Evolutionary conservation across 2,329 filamentous ascomycete species (phyloP).

Genomic region (Celoporthe dispersa): DNA sequence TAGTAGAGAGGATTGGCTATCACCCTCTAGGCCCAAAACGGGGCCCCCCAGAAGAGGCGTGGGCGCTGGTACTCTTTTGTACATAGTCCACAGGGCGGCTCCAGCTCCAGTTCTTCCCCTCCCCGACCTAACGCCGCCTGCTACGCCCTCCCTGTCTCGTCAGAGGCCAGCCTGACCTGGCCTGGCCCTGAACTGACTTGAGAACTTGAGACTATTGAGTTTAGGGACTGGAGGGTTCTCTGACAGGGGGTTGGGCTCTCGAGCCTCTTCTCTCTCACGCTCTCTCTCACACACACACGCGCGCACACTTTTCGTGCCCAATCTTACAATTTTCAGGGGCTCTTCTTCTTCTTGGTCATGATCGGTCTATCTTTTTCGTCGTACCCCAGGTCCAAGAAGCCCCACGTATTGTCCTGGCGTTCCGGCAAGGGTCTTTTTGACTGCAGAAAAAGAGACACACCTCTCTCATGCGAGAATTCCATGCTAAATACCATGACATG

Average conservation of each 20-base stretch:
- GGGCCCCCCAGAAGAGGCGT: background rate
- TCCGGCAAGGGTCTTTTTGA: constrained; percentile 1
- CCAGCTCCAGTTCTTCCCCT: background rate
- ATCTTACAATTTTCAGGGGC: background rate
- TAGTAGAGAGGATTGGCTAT: background rate
- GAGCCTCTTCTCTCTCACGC: background rate
- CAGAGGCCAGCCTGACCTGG: background rate
- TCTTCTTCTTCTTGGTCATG: background rate
- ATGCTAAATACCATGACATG: background rate
- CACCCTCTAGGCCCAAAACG: background rate
- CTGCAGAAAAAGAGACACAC: background rate
- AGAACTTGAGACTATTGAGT: background rate
- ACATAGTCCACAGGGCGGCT: background rate
- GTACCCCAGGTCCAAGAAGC: background rate
- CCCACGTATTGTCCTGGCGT: background rate
- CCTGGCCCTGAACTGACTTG: background rate
- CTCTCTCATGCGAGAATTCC: background rate
- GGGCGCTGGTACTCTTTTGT: constrained; percentile 8
- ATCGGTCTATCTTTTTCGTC: background rate
- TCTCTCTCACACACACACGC: background rate
- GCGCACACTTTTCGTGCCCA: background rate
- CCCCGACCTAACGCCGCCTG: background rate
- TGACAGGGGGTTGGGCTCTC: background rate
- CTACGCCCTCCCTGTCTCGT: background rate
- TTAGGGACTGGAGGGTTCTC: background rate